Evolutionary conservation across 2,329 filamentous ascomycete genomes (phyloP).

Genomic region (Dothistroma septosporum): DNA sequence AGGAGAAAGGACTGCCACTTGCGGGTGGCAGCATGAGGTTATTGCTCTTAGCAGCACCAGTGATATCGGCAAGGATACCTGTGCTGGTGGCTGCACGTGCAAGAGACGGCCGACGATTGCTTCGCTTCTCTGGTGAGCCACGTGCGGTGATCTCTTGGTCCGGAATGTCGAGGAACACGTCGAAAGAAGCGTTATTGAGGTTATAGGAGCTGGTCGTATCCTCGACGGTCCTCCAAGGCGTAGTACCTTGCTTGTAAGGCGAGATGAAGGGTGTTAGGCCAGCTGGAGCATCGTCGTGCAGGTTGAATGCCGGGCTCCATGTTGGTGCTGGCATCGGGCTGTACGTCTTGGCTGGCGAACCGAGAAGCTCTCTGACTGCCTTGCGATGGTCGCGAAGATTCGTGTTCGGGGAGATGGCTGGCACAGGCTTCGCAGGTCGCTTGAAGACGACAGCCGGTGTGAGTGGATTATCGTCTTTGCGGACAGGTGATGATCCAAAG

Average conservation of each 20-base stretch:
- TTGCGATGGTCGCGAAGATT: conserved; percentile 85
- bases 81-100: conserved; percentile 61
- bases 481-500: conserved; percentile 38
- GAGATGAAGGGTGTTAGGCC: conserved; percentile 43
- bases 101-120: conserved; percentile 55
- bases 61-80: conserved; percentile 59
- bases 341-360: conserved; percentile 64
- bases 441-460: conserved; percentile 83
- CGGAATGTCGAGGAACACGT: conserved; percentile 53
- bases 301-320: conserved; percentile 64
- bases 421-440: conserved; percentile 58
- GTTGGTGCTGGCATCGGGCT: conserved; percentile 52
- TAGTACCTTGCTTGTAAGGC: conserved; percentile 29
- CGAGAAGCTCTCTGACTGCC: conserved; percentile 73
- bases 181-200: conserved; percentile 43
- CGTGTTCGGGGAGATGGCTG: conserved; percentile 87
- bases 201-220: conserved; percentile 29
- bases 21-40: conserved; percentile 32
- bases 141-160: conserved; percentile 44
- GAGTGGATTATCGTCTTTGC: conserved; percentile 53
- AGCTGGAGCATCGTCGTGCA: conserved; percentile 59
- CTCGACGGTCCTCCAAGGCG: conserved; percentile 34
- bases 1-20: conserved; percentile 27
- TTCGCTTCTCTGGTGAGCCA: conserved; percentile 65
- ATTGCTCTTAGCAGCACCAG: conserved; percentile 52